Evolutionary conservation across 1,139 yeast genomes (phyloP), one percentile per base, ranked within the genome.

Genomic region (Maudiozyma humilis): DNA sequence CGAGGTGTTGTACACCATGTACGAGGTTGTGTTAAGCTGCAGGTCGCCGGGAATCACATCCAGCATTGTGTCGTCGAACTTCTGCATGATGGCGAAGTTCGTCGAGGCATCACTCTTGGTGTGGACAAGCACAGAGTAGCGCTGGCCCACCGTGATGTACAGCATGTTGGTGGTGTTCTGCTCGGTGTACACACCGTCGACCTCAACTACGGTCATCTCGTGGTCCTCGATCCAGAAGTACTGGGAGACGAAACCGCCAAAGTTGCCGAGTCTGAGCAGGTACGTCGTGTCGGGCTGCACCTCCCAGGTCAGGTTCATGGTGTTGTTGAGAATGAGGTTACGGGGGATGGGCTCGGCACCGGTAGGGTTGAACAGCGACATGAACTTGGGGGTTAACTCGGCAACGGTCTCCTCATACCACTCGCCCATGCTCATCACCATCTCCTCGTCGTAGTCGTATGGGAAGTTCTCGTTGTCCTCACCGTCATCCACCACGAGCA

Each of bases 261-360:
- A 66, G 57, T 82, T 83, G 49, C 75, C 72, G 45, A 83, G 69
- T 52, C 88, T 69, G 40, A 82, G 60, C 44, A 80, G 67, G 57
- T 82, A 82, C 1, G 85, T 81, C 49, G 72, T 79, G 42, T 75
- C 74, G 15, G 82, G 79, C 47, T 76, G 70, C 45, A 83, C 82
- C 19, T 63, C 45, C 65, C 84, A 69, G 3, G 83, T 72, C 17
- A 66, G 70, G 54, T 79, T 78, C 46, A 74, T 72, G 12, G 84
- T 72, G 51, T 82, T 83, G 58, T 82, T 82, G 57, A 82, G 72
- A 43, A 82, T 66, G 32, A 77, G 55, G 56, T 77, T 79, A 50
- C 78, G 79, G 6, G 91, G 91, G 45, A 82, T 73, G 32, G 91
- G 91, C 61, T 83, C 93, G 32, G 86, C 87, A 45, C 93, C 93